phyloP scores from a whole-genome alignment of 768 basidiomycete genomes.

The Tricholomella constricta region DNA sequence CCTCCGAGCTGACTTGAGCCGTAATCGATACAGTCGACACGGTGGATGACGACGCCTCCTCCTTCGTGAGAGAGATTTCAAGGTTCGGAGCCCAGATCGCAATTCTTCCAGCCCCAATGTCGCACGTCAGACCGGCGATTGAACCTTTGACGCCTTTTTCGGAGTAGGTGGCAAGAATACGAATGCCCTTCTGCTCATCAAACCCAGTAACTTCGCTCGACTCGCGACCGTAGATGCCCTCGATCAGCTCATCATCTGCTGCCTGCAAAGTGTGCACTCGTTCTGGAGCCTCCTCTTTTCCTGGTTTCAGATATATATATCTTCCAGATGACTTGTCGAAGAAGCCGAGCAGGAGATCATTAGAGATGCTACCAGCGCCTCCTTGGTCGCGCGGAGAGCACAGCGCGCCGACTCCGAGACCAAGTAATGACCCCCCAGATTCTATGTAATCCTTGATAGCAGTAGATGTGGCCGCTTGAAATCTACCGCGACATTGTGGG shows the following conservation, averaged over 20 bases:
- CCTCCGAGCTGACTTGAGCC: conserved; percentile 15
- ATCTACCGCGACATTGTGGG: conserved; percentile 56
- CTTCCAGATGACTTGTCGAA: conserved; percentile 34
- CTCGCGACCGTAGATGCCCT: conserved; percentile 29
- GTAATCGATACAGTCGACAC: conserved; percentile 21
- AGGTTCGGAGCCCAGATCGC: conserved; percentile 59
- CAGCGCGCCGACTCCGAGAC: conserved; percentile 60
- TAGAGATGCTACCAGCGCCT: conserved; percentile 19
- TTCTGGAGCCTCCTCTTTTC: conserved; percentile 7
- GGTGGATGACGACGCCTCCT: conserved; percentile 29
- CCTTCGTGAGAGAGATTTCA: conserved; percentile 52
- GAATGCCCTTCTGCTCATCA: conserved; percentile 23
- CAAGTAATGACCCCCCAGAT: conserved; percentile 70
- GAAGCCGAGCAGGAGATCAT: conserved; percentile 36
- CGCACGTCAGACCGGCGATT: conserved; percentile 34
- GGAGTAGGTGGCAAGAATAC: conserved; percentile 34
- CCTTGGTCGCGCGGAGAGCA: conserved; percentile 32
- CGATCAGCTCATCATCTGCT: conserved; percentile 25
- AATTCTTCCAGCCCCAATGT: conserved; percentile 48
- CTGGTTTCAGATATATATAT: conserved; percentile 30
- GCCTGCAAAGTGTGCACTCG: conserved; percentile 19
- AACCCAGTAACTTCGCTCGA: conserved; percentile 32
- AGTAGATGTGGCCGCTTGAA: conserved; percentile 38
- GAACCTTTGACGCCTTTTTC: conserved; percentile 19
- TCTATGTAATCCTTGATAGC: conserved; percentile 63